These are phyloP conservation scores for Nigrograna mackinnonii DNA, from an alignment of 2,329 filamentous ascomycete species.

Conservation along the genomic window DNA sequence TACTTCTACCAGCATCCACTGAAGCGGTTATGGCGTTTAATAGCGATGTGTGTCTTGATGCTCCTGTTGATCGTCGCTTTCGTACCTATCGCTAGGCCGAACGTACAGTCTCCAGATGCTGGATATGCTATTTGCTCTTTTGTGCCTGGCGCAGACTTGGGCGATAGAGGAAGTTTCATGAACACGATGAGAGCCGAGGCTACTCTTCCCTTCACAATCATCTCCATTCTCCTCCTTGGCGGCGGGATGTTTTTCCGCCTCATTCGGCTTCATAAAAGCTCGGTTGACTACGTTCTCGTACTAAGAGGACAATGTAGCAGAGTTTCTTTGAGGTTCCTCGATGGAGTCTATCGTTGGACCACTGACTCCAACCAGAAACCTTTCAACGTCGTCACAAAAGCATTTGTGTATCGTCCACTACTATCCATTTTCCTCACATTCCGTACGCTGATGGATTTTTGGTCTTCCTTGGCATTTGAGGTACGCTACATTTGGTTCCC, in stretches of 20 bases:
- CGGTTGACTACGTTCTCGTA: too few relatives aligned
- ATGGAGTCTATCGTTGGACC: too few relatives aligned
- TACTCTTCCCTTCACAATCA: constrained; percentile 19
- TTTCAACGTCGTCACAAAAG: too few relatives aligned
- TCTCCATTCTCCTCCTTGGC: constrained; percentile 16
- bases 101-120: constrained; percentile 13
- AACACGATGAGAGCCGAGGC: too few relatives aligned
- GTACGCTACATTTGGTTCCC: constrained; percentile 10
- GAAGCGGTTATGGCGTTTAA: constrained; percentile 18
- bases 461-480: constrained; percentile 10
- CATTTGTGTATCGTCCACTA: constrained; percentile 12
- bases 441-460: constrained; percentile 1
- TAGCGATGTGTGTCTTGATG: constrained; percentile 21
- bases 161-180: too few relatives aligned
- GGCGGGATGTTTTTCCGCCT: too few relatives aligned
- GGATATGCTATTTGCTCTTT: constrained; percentile 23
- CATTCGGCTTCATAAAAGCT: too few relatives aligned
- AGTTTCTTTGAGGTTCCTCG: too few relatives aligned
- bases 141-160: too few relatives aligned
- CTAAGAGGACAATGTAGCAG: too few relatives aligned
- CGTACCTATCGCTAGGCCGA: constrained; percentile 26
- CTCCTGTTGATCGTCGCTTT: constrained; percentile 20
- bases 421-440: constrained; percentile 11
- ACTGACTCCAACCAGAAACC: too few relatives aligned
- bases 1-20: constrained; percentile 21